Percentiles rank a stretch among this genome's conserved stretches.
Evolutionary conservation across 2,329 filamentous ascomycete species (phyloP).

Genomic region (Fusarium sp.): DNA sequence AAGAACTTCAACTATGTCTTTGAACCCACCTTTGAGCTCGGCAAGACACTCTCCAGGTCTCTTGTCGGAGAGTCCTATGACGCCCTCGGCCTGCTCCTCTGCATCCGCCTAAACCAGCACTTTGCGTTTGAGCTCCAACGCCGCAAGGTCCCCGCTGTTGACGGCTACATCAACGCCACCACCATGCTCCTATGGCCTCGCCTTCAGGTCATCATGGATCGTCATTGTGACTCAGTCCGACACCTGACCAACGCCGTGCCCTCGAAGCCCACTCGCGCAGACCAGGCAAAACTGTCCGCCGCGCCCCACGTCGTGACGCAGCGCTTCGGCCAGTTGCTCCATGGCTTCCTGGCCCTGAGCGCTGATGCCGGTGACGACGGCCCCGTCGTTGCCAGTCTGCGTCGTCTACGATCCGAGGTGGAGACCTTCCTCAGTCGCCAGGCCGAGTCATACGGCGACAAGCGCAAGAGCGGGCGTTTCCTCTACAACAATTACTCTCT

Average conservation of each 20-base stretch:
- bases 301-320: conserved; percentile 93
- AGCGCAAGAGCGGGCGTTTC: conserved; percentile 83
- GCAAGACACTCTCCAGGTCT: conserved; percentile 75
- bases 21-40: conserved; percentile 85
- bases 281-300: conserved; percentile 69
- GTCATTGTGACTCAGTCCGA: conserved; percentile 87
- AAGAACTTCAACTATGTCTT: conserved; percentile 89
- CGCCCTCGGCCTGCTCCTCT: conserved; percentile 85
- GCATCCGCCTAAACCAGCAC: conserved; percentile 91
- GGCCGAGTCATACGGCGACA: conserved; percentile 77
- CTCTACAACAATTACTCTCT: conserved; percentile 96
- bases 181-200: conserved; percentile 97
- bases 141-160: conserved; percentile 85
- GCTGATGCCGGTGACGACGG: conserved; percentile 94
- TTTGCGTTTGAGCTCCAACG: conserved; percentile 93
- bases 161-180: conserved; percentile 91
- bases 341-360: conserved; percentile 82
- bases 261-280: conserved; percentile 55
- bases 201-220: conserved; percentile 92
- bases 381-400: conserved; percentile 82
- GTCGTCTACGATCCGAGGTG: conserved; percentile 78
- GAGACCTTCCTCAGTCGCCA: conserved; percentile 82
- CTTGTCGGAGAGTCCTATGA: conserved; percentile 81
- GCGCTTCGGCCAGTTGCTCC: conserved; percentile 90
- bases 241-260: conserved; percentile 63